Evolutionary conservation across 129 eudicot species (phyloP), one percentile per base, ranked within the genome.

Genomic region (Dittrichia graveolens): DNA sequence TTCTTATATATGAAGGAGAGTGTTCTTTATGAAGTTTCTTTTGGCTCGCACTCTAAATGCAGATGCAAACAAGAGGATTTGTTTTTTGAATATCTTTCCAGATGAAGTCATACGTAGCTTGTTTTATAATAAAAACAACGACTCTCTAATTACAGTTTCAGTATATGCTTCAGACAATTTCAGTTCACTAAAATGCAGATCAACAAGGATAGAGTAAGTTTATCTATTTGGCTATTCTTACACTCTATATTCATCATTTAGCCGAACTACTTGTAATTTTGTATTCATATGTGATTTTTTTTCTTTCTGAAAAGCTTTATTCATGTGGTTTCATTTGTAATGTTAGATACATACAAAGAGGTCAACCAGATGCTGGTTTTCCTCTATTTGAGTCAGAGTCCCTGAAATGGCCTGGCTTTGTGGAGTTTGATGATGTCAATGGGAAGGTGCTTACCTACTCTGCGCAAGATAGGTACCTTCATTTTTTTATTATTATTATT

Each of bases 331-430:
- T 54, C 2, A 9, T 41, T 42, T 63, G 46, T 41, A 44, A 31
- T 24, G 42, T 4, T 47, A 77, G 81, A 77, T 77, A 77, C 54
- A 89, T 89, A 67, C 81, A 82, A 68, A 87, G 96, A 77, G 92
- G 96, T 6, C 79, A 86, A 65, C 93, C 96, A 31, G 90, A 86
- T 86, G 90, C 86, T 31, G 96, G 96, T 61, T 89, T 86, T 76
- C 86, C 90, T 8, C 83, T 89, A 43, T 89, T 89, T 70, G 96
- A 89, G 79, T 82, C 90, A 7, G 96, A 89, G 80, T 89, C 96
- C 11, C 75, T 89, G 62, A 89, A 89, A 78, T 89, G 96, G 96
- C 96, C 96, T 61, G 90, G 96, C 4, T 89, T 89, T 89, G 96
- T 89, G 49, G 96, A 89, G 75, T 89, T 86, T 83, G 93, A 89